Base-by-base conservation (phyloP, 73 alveolate genomes). In the Paramecium pentaurelia region DNA sequence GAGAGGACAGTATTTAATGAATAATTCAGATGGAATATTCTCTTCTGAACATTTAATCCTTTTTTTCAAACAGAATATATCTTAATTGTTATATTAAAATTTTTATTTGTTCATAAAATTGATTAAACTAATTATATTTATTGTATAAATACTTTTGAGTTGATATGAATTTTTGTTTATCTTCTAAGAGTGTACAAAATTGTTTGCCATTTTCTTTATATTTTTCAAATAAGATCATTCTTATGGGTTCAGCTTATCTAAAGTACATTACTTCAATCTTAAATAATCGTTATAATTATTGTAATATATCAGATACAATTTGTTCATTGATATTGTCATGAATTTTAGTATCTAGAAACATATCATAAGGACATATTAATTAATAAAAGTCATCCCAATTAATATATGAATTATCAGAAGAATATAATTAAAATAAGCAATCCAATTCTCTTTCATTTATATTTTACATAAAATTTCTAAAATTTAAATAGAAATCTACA, bases 141-240 rank as follows among this genome's bases (percentile, higher is more conserved):
- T 16, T 36, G 3, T 34, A 14, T 12, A 38, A 36, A 75, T 75
- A 75, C 88, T 38, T 75, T 42, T 14, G 38, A 10, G 25, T 14
- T 36, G 40, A 3, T 36, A 75, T 12, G 20, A 36, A 30, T 10
- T 75, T 38, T 38, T 75, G 60, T 16, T 38, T 30, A 38, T 75
- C 60, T 20, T 75, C 88, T 3, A 75, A 34, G 20, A 75, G 20
- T 9, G 16, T 3, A n/a, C 88, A 75, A 20, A 36, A 75, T 75
- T 75, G 25, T n/a, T 38, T 75, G 16, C 88, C 88, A 75, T 75
- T 42, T 42, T 75, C 88, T 75, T 75, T 75, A n/a, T 75, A 38
- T 28, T 75, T 75, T 20, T 75, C 88, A 75, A 38, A 75, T 36
- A 75, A 37, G 8, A 75, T 36, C 88, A 75, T 75, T 75, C 88